Conservation (phyloP, 2,329 filamentous ascomycete species). For the Meredithiella fracta region DNA sequence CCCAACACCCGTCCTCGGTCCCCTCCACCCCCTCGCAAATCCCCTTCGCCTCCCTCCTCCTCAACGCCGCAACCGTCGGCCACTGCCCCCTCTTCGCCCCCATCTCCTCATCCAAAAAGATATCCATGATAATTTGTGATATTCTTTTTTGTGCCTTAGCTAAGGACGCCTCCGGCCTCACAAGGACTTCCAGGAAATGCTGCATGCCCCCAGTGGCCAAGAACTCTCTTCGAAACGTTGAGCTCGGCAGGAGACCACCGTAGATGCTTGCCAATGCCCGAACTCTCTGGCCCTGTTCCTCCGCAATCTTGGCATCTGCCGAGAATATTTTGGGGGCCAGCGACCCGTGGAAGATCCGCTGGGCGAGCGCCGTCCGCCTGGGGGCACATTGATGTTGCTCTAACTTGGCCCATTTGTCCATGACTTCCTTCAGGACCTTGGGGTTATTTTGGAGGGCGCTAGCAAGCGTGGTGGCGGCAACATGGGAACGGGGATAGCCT, state of each 20-base stretch:
- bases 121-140: constrained; percentile 44
- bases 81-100: constrained; percentile 41
- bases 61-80: constrained; percentile 26
- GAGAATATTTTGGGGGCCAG: constrained; percentile 4
- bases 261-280: constrained; percentile 31
- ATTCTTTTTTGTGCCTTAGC: constrained; percentile 35
- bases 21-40: constrained; percentile 22
- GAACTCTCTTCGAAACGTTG: constrained; percentile 37
- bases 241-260: constrained; percentile 39
- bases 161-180: constrained; percentile 23
- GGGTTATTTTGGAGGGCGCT: constrained; percentile 49
- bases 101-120: constrained; percentile 49
- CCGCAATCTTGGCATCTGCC: background rate
- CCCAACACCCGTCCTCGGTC: constrained; percentile 40
- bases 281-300: constrained; percentile 21
- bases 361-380: constrained; percentile 15
- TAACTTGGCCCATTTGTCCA: constrained; percentile 30
- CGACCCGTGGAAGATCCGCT: constrained; percentile 7
- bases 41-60: constrained; percentile 18
- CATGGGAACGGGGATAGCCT: constrained; percentile 27
- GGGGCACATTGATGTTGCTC: constrained; percentile 24
- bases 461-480: constrained; percentile 41
- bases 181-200: constrained; percentile 35
- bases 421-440: constrained; percentile 37
- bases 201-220: constrained; percentile 36